Base-by-base conservation (phyloP, 345 rosid genomes). In the Aurinia saxatilis region DNA sequence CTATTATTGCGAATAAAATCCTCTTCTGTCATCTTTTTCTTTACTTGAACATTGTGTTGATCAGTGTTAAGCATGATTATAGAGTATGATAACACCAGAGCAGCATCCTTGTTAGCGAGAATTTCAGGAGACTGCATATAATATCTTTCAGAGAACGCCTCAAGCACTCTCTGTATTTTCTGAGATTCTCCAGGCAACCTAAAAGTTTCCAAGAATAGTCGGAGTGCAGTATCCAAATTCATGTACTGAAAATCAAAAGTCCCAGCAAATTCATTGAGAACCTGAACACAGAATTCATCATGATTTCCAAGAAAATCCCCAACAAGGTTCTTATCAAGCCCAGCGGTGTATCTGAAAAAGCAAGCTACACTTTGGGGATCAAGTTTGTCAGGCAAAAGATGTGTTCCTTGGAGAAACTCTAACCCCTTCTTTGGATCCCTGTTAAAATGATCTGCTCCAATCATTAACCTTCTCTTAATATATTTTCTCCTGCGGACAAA, bases 311-410 rank as follows among this genome's bases (percentile, higher is more conserved):
- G 84, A 73, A 90, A 93, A 79, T 93, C 99, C 45, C 97, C 99
- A 48, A 90, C 92, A 63, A 93, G 99, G 74, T 93, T 93, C 85
- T 93, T 93, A 77, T 93, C 99, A 62, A 93, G 79, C 50, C 97
- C 99, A 37, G 92, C 89, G 45, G 99, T 90, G 70, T 84, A 90
- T 78, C 99, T 87, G 78, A 93, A 93, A 77, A 93, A 93, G 80
- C 90, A 93, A 50, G 99, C 99, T 33, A 93, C 99, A 74, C 99
- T 93, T 78, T 93, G 96, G 10, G 99, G 99, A 64, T 93, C 96
- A 72, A 93, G 99, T 79, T 90, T 84, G 72, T 87, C 99, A 17
- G 99, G 99, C 69, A 93, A 75, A 73, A 93, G 95, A 81, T 93
- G 96, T 21, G 95, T 87, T 74, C 95, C 99, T 79, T 93, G 99